Evolutionary conservation across 495 filamentous ascomycete genomes (phyloP), one percentile per base, ranked within the genome.

Genomic region (Penicillium arizonense): DNA sequence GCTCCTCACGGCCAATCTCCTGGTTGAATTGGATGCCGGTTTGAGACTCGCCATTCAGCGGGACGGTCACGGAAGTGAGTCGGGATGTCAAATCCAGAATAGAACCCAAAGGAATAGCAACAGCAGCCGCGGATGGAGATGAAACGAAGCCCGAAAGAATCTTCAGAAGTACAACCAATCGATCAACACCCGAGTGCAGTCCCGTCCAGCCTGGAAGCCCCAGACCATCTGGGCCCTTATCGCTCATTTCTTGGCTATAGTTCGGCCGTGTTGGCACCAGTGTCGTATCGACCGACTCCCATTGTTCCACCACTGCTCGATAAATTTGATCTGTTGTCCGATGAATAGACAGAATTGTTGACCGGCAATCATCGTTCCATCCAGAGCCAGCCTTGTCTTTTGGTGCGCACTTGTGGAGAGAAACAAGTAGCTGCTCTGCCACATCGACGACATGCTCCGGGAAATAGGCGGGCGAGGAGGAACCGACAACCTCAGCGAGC

Each of bases 1-100:
- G 82, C 67, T 96, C 91, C 40, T 90, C 88, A 42, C 85, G 81
- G 33, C 83, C 73, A 54, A 95, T 83, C 59, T 87, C 83, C 18
- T 80, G 73, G 49, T 89, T 90, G 46, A 82, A 69, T 35, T 78
- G 74, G 11, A 78, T 48, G 47, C 62, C 53, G 59, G 56, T 68
- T 30, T 75, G 61, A 39, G 61, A 60, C 26, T 67, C 72, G 28
- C 56, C 63, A 11, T 71, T 61, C 12, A 74, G 62, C 6, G 87
- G 86, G 0, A 82, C 75, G 18, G 78, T 80, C 18, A 91, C 71
- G 33, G 86, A 86, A 21, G 88, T 81, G 33, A 96, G 67, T 46
- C 91, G 77, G 8, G 78, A 80, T 1, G 86, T 68, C 33, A 91
- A 56, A 62, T 91, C 87, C 12, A 87, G 44, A 13, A 94, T 70